Conservation (phyloP, 805 yeast genomes). For the Yamadazyma akitaensis region DNA sequence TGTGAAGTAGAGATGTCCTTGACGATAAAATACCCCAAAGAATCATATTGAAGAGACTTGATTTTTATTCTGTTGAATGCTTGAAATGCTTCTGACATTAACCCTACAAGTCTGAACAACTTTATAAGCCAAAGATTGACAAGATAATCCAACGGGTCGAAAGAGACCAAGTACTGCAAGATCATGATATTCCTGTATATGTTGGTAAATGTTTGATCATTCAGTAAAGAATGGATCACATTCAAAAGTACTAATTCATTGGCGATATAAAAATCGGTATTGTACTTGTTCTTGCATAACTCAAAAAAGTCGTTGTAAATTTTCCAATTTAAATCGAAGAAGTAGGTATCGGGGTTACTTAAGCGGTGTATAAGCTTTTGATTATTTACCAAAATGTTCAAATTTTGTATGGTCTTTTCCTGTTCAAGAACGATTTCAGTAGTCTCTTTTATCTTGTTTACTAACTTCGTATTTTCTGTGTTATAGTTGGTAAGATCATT, state of each 20-base stretch:
- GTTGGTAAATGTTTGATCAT: constrained; percentile 18
- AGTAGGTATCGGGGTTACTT: constrained; percentile 4
- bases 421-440: neutral
- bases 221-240: constrained; percentile 24
- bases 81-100: constrained; percentile 44
- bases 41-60: constrained; percentile 75
- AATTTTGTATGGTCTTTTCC: constrained; percentile 13
- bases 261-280: constrained; percentile 62
- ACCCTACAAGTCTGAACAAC: constrained; percentile 58
- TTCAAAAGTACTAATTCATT: constrained; percentile 63
- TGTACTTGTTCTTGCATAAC: constrained; percentile 17
- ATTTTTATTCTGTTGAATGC: constrained; percentile 57
- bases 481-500: constrained; percentile 49
- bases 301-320: constrained; percentile 17
- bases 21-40: constrained; percentile 46
- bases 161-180: constrained; percentile 51
- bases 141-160: constrained; percentile 72
- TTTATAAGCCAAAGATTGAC: constrained; percentile 68
- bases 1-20: constrained; percentile 29
- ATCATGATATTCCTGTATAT: constrained; percentile 44
- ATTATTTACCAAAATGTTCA: constrained; percentile 34
- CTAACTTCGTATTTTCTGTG: constrained; percentile 17
- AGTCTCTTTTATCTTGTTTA: constrained; percentile 9
- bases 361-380: constrained; percentile 47
- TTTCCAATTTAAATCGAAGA: constrained; percentile 16